Base-by-base conservation (phyloP, 2,329 filamentous ascomycete genomes). In the Colletotrichum sp. region DNA sequence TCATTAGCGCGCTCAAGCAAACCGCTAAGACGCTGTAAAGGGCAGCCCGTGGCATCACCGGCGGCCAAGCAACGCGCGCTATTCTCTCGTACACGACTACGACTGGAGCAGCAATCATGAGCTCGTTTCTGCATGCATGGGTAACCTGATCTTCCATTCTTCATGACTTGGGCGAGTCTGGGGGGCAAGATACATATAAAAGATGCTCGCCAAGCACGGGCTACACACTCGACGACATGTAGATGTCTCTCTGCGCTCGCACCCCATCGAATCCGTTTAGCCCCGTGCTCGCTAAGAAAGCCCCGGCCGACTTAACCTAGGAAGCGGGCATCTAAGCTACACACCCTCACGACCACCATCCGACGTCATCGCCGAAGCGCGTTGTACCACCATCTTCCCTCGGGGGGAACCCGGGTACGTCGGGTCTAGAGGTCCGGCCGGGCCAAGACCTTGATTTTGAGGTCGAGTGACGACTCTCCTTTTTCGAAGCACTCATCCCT, bases 341-440 rank as follows among this genome's bases (percentile, higher is more conserved):
- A 74, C 72, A 74, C 72, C 72, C 68, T 74, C 69, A 67, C 66
- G 29, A 5, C 21, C 27, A 51, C 21, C 55, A 51, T 18, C 51
- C 62, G 69, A 74, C 72, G 72, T 74, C 72, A 74, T 74, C 63
- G 62, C 43, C 69, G 57, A 71, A 66, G 59, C 36, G 29, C 66
- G 21, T 47, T 51, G 43, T 51, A 21, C 43, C 43, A 51, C 34
- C 58, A n/a, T 31, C 31, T 31, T 31, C 58, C 27, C 11, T 66
- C 57, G 55, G 69, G 72, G 69, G 16, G 18, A 57, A n/a, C 68
- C 71, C 43, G 34, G 66, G 38, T 43, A 63, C 43, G 58, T 33
- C 33, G 59, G 61, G 31, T 70, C 65, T 55, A 33, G 33, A 57
- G n/a, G 61, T 65, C 59, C 24, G 31, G 58, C 58, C 16, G 33